Conservation (phyloP, 306 rosid species). For the Dryas octopetala region DNA sequence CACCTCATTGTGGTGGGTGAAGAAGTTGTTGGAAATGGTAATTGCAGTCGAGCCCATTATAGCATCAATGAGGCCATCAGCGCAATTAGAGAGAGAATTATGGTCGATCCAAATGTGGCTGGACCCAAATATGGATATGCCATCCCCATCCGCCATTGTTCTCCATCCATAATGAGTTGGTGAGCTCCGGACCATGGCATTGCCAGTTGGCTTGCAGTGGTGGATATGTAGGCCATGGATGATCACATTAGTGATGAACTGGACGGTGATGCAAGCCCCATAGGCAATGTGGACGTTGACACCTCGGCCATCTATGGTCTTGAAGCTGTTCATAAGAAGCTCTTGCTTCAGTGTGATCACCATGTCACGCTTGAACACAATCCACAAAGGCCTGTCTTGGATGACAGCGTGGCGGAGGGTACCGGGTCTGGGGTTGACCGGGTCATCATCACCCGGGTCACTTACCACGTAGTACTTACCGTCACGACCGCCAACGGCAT, state of each 20-base stretch:
- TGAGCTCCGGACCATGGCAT: slow-evolving; percentile 95
- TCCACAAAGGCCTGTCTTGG: slow-evolving; percentile 86
- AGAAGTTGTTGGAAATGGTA: slow-evolving; percentile 85
- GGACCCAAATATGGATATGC: slow-evolving; percentile 70
- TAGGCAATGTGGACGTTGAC: slow-evolving; percentile 82
- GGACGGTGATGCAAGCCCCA: slow-evolving; percentile 88
- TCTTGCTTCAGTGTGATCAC: slow-evolving; percentile 88
- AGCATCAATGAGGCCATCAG: slow-evolving; percentile 94
- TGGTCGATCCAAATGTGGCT: slow-evolving; percentile 95
- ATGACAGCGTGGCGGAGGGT: slow-evolving; percentile 95
- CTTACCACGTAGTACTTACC: slow-evolving; percentile 73
- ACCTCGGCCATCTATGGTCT: slow-evolving; percentile 92
- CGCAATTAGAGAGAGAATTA: slow-evolving; percentile 76
- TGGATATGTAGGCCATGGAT: slow-evolving; percentile 88
- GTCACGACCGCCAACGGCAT: slow-evolving; percentile 87
- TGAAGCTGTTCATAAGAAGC: slow-evolving; percentile 91
- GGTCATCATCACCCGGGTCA: slow-evolving; percentile 58
- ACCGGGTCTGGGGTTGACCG: slow-evolving; percentile 74
- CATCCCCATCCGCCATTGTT: slow-evolving; percentile 92
- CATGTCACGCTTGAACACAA: slow-evolving; percentile 96
- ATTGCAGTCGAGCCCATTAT: slow-evolving; percentile 90
- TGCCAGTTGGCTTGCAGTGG: slow-evolving; percentile 85
- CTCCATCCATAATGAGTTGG: slow-evolving; percentile 96
- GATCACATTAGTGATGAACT: slow-evolving; percentile 77
- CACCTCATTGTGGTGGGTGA: slow-evolving; percentile 95